Evolutionary conservation across 257 asterid species (phyloP), one percentile per base, ranked within the genome.

Genomic region (Gentiana dahurica): DNA sequence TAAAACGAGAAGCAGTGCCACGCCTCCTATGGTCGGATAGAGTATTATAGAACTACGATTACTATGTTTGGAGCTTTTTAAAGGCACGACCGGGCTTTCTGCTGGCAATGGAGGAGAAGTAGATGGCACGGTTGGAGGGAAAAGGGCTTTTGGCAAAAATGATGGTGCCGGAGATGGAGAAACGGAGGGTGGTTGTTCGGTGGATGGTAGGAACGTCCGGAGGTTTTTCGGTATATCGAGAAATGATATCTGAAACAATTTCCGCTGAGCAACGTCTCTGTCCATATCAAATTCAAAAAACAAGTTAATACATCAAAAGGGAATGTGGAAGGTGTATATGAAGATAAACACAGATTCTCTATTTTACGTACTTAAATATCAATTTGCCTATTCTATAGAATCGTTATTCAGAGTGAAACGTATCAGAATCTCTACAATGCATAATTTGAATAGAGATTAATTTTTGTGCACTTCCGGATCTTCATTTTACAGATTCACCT

Each of bases 1-100:
- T 50, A 75, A 3, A 49, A 81, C 7, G 10, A 82, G n/a, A 57
- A 91, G 62, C 49, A 92, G 58, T 24, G 77, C 13, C 49, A 94
- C 65, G 48, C 83, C 94, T 45, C 82, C 89, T 62, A 83, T 70
- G 34, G 71, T 74, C 51, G 73, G 79, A 58, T 48, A 65, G 54
- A 85, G 1, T 49, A 80, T 54, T 35, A 81, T 32, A 56, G 45
- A 24, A 24, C 24, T 53, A 46, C 13, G 74, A 12, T 15, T 59
- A 56, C 57, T 58, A 4, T 50, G 24, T 38, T 49, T 48, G 24
- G 71, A 49, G 12, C 3, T 38, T n/a, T 48, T 62, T 35, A 2
- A 44, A 15, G 59, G 54, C 48, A 57, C 3, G 3, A 2, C 49
- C 38, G 84, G 73, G 51, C 51, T 54, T 54, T 59, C 58, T 4